Conservation (phyloP, 1,284 basidiomycete genomes). For the Ceratorhiza oryzae-sativae region DNA sequence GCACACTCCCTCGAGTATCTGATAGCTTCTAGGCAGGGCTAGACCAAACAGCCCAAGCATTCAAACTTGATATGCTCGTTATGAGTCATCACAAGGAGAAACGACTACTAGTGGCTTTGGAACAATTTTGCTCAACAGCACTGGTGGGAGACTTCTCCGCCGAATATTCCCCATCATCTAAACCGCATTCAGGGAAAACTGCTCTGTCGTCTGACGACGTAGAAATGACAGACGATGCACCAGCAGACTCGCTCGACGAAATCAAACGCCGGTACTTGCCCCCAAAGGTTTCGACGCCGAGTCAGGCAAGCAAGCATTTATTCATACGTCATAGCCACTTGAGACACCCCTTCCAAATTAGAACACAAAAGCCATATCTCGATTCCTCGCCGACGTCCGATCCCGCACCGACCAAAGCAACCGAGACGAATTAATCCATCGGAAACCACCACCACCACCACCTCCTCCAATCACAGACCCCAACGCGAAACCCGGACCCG, state of each 20-base stretch:
- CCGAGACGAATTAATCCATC: slow-evolving; percentile 70
- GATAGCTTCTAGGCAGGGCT: slow-evolving; percentile 57
- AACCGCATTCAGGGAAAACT: slow-evolving; percentile 42
- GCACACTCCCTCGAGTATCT: background rate
- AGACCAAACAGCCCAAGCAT: slow-evolving; percentile 65
- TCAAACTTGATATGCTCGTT: slow-evolving; percentile 73
- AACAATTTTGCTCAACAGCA: slow-evolving; percentile 58
- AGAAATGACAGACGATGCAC: slow-evolving; percentile 43
- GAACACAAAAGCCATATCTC: slow-evolving; percentile 73
- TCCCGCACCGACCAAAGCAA: slow-evolving; percentile 76
- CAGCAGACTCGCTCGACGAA: slow-evolving; percentile 59
- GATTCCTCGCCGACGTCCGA: slow-evolving; percentile 70
- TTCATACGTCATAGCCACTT: background rate
- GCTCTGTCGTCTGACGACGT: slow-evolving; percentile 44
- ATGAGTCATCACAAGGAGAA: slow-evolving; percentile 71
- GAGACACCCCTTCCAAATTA: slow-evolving; percentile 47
- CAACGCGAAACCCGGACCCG: slow-evolving; percentile 22
- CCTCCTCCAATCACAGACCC: slow-evolving; percentile 36
- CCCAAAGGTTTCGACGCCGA: slow-evolving; percentile 56
- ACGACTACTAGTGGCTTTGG: slow-evolving; percentile 61
- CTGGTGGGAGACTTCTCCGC: slow-evolving; percentile 54
- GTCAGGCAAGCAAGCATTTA: slow-evolving; percentile 55
- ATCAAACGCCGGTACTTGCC: slow-evolving; percentile 68
- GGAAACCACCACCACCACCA: slow-evolving; percentile 59
- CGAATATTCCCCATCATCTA: background rate